These are phyloP conservation scores for Cardamine occulta DNA, from an alignment of 345 rosid genomes.

Conservation along the genomic window DNA sequence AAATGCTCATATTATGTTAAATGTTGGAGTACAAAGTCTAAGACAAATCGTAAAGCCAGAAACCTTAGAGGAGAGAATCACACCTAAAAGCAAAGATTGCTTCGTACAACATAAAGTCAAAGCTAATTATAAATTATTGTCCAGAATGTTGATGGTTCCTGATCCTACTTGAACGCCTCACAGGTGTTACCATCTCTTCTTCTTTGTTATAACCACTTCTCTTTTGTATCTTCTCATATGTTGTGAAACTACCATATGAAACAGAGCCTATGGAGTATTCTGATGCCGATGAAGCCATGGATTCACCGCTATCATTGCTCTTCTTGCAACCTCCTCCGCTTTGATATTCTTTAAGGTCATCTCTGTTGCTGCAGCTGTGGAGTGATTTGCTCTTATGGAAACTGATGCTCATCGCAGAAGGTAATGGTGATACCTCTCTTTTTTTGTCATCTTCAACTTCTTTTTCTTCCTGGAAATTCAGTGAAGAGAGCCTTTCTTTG, in stretches of 20 bases:
- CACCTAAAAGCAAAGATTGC: conserved; percentile 25
- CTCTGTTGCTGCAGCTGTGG: conserved; percentile 36
- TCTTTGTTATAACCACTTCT: conserved; percentile 60
- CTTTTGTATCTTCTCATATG: conserved; percentile 69
- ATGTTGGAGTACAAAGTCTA: conserved; percentile 15
- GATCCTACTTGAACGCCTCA: conserved; percentile 87
- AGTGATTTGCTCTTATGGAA: conserved; percentile 46
- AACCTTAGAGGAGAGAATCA: conserved; percentile 28
- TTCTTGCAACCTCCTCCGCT: conserved; percentile 51
- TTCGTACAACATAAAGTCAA: conserved; percentile 24
- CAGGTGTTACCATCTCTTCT: conserved; percentile 66
- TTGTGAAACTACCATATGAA: conserved; percentile 86
- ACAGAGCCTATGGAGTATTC: conserved; percentile 58
- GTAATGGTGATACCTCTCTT: conserved; percentile 27
- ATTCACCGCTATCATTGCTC: conserved; percentile 55
- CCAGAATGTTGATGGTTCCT: conserved; percentile 58
- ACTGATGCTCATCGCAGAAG: conserved; percentile 58
- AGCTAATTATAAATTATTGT: conserved; percentile 29
- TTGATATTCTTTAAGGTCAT: conserved; percentile 37
- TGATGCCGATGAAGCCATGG: conserved; percentile 75
- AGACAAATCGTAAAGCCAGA: conserved; percentile 25
- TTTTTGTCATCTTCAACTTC: conserved; percentile 42
- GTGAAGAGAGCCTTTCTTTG: conserved; percentile 44
- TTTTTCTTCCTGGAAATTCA: conserved; percentile 47
- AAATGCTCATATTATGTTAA: conserved; percentile 1